A percentile compares a stretch with the other conserved stretches of the same genome.
phyloP scores from a whole-genome alignment of 345 rosid species.

The Eucalyptus regnans region DNA sequence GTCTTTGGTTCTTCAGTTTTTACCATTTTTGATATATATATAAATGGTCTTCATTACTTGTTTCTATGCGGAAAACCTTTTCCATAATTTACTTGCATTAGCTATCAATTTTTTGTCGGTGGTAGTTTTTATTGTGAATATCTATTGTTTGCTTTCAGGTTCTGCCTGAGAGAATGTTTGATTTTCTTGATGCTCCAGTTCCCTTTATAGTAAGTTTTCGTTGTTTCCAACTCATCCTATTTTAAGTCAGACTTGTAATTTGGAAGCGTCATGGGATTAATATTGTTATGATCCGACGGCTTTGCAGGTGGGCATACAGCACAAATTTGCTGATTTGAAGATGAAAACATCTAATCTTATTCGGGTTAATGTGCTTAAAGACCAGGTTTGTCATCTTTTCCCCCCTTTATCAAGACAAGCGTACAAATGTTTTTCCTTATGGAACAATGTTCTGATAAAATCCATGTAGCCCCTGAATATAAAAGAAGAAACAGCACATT shows the following conservation, averaged over 20 bases:
- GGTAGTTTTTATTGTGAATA: not conserved
- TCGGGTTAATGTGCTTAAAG: constrained; percentile 56
- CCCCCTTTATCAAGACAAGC: not conserved
- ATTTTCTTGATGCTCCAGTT: constrained; percentile 99
- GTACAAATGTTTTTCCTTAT: not conserved
- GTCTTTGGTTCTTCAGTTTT: not conserved
- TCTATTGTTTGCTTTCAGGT: constrained; percentile 29
- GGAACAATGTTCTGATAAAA: not conserved
- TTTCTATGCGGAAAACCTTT: not conserved
- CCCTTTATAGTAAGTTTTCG: constrained; percentile 77
- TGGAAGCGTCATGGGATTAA: not conserved
- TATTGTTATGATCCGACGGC: not conserved
- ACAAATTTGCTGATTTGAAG: constrained; percentile 68
- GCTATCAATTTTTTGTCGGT: not conserved
- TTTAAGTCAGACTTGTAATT: not conserved
- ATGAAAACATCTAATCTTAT: constrained; percentile 71
- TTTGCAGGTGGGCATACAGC: constrained; percentile 73
- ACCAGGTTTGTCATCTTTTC: constrained; percentile 42
- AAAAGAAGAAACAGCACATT: not conserved
- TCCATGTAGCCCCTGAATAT: not conserved
- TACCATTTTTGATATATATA: not conserved
- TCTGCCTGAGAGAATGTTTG: constrained; percentile 77
- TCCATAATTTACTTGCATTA: not conserved
- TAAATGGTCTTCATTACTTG: not conserved
- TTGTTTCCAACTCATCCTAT: not conserved